These are phyloP conservation scores for Drechslerella coelobrocha DNA, from an alignment of 2,329 filamentous ascomycete genomes.

Conservation along the genomic window DNA sequence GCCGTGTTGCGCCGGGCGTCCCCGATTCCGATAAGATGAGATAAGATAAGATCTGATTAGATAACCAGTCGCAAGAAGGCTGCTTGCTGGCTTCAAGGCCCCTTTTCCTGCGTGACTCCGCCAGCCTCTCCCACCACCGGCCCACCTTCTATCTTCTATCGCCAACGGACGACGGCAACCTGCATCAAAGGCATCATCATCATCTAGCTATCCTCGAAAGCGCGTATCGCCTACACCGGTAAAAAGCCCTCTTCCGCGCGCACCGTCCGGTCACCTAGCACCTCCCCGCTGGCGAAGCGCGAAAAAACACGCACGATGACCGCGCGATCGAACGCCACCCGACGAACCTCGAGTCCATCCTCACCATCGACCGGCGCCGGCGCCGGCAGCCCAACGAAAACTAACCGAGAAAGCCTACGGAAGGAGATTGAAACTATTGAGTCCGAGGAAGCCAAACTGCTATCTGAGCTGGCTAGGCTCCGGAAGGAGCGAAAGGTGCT, in stretches of 20 bases:
- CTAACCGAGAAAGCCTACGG: conserved; percentile 12
- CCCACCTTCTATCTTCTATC: not conserved
- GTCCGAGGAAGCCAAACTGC: conserved; percentile 34
- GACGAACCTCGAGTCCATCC: conserved; percentile 4
- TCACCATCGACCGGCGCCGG: not conserved
- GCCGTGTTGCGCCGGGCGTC: not conserved
- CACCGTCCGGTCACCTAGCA: not conserved
- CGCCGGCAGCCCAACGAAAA: conserved; percentile 9
- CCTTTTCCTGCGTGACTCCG: not conserved
- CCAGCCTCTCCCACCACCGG: not conserved
- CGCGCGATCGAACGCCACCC: conserved; percentile 3
- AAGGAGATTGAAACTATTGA: conserved; percentile 40
- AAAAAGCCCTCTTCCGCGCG: not conserved
- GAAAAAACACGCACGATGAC: not conserved
- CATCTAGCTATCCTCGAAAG: not conserved
- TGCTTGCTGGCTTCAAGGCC: not conserved
- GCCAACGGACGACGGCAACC: not conserved
- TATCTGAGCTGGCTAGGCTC: conserved; percentile 21
- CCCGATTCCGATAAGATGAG: not conserved
- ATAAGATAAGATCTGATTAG: conserved; percentile 11
- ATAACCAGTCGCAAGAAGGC: not conserved
- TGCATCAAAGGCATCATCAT: not conserved
- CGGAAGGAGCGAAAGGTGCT: conserved; percentile 38
- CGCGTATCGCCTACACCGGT: not conserved
- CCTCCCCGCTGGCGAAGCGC: not conserved